Evolutionary conservation across 1,284 basidiomycete species (phyloP), one percentile per base, ranked within the genome.

Genomic region (Cutaneotrichosporon sp.): DNA sequence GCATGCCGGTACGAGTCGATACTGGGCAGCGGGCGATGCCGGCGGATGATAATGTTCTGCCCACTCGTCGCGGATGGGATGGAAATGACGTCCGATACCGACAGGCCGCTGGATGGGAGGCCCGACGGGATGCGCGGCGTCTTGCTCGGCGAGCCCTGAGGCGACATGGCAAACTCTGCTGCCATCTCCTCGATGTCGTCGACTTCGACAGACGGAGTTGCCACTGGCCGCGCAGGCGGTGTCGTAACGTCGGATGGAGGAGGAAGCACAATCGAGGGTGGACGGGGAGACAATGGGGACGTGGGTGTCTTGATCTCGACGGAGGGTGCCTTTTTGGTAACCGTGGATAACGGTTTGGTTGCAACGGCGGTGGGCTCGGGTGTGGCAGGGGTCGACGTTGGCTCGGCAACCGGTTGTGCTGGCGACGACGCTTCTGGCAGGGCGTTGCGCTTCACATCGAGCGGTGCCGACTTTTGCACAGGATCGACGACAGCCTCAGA

Each of bases 11-110:
- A 55, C 30, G 40, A 40, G 46, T 59, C 54, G 30, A 55, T 48
- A 22, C 54, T 56, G 33, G 58, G 58, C 3, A 53, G 17, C 26
- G 55, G 51, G 20, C 58, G 54, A 30, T 59, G 58, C 9, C 58
- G 54, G 17, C 58, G 51, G 39, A 59, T 56, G 42, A 59, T 53
- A 21, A 58, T 50, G 51, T 55, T 52, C 15, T 50, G 53, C 37
- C 56, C 56, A 13, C 49, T 48, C 15, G 41, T 38, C 22, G 44
- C 40, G 8, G 46, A 48, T 4, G 53, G 47, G 4, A 60, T 37
- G 5, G 59, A 49, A 33, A 60, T 57, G 44, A 55, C 46, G 40
- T 60, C 59, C 13, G 59, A 60, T 4, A 60, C 59, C 0, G 59
- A 60, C 4, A 60, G 47, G 12, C 59, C 59, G 33, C 55, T 52